Percentiles rank a stretch among this genome's conserved stretches.
These are phyloP conservation scores for Tetrapyrgos nigripes DNA, from an alignment of 1,284 basidiomycete species.

Conservation along the genomic window DNA sequence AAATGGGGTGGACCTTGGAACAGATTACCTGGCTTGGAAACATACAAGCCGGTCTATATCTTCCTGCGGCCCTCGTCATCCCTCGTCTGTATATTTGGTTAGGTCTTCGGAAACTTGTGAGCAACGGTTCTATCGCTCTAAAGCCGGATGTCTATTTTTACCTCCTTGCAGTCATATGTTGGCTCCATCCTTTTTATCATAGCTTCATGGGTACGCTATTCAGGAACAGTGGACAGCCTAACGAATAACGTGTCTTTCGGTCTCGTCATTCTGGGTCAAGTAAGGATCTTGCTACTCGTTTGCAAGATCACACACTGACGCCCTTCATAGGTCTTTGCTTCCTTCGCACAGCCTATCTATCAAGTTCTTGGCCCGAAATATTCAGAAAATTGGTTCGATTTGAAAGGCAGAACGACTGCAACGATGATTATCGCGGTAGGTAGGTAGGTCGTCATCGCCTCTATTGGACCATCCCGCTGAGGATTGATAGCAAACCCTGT, in stretches of 20 bases:
- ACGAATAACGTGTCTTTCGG: slow-evolving; percentile 57
- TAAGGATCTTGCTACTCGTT: slow-evolving; percentile 31
- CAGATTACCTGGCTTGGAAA: slow-evolving; percentile 83
- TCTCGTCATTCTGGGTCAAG: slow-evolving; percentile 75
- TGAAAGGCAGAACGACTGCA: slow-evolving; percentile 75
- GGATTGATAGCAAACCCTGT: slow-evolving; percentile 69
- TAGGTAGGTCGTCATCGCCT: slow-evolving; percentile 30
- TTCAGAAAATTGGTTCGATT: slow-evolving; percentile 81
- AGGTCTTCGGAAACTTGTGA: slow-evolving; percentile 65
- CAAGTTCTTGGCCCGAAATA: slow-evolving; percentile 74
- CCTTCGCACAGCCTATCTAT: slow-evolving; percentile 67
- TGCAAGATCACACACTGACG: neutral
- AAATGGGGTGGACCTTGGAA: slow-evolving; percentile 68
- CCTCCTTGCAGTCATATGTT: slow-evolving; percentile 51
- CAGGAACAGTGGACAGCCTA: slow-evolving; percentile 62
- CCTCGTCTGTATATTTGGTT: slow-evolving; percentile 62
- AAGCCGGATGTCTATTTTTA: neutral
- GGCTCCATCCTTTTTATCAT: slow-evolving; percentile 60
- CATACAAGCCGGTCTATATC: slow-evolving; percentile 62
- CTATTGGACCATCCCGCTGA: neutral
- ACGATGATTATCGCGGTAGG: slow-evolving; percentile 82
- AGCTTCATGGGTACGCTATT: slow-evolving; percentile 77
- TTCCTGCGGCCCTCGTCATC: slow-evolving; percentile 63
- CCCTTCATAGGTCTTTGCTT: slow-evolving; percentile 58
- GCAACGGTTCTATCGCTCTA: slow-evolving; percentile 28